Conservation (phyloP, 805 yeast genomes). For the Ogataea paraovalis region DNA sequence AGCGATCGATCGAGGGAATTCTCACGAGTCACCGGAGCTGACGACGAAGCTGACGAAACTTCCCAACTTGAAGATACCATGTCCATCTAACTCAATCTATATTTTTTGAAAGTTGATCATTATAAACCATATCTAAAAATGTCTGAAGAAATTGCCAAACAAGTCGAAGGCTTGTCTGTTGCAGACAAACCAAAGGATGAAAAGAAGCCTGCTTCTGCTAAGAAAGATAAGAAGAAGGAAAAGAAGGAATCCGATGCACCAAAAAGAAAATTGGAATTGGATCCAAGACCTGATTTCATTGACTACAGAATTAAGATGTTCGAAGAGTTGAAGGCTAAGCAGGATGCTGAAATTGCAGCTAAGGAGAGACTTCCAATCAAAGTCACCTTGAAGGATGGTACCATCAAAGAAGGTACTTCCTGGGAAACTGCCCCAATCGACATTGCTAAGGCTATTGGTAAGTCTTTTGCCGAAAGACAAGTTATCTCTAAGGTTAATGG, state of each 20-base stretch:
- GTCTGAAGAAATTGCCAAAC: conserved; percentile 43
- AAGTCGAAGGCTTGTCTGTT: conserved; percentile 36
- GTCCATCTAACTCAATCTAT: too few relatives aligned
- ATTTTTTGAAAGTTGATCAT: background rate
- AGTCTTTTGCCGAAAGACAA: conserved; percentile 83
- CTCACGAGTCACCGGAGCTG: too few relatives aligned
- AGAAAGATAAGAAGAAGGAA: conserved; percentile 28
- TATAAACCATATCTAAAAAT: conserved; percentile 5
- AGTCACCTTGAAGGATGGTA: conserved; percentile 84
- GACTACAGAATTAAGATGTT: conserved; percentile 75
- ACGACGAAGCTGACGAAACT: too few relatives aligned
- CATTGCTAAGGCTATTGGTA: conserved; percentile 79
- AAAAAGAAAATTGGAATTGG: conserved; percentile 44
- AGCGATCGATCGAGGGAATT: too few relatives aligned
- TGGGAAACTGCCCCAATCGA: conserved; percentile 90
- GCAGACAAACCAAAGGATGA: conserved; percentile 13
- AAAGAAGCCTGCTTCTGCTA: conserved; percentile 7
- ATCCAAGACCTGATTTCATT: conserved; percentile 82
- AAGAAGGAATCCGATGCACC: conserved; percentile 38
- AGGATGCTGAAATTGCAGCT: conserved; percentile 66
- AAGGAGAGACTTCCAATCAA: conserved; percentile 57
- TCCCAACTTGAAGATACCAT: too few relatives aligned
- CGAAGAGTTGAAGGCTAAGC: conserved; percentile 72
- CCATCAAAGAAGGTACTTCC: conserved; percentile 69
- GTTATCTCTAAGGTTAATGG: conserved; percentile 91